Conservation (phyloP, 805 yeast species). For the Candida endomychidarum region DNA sequence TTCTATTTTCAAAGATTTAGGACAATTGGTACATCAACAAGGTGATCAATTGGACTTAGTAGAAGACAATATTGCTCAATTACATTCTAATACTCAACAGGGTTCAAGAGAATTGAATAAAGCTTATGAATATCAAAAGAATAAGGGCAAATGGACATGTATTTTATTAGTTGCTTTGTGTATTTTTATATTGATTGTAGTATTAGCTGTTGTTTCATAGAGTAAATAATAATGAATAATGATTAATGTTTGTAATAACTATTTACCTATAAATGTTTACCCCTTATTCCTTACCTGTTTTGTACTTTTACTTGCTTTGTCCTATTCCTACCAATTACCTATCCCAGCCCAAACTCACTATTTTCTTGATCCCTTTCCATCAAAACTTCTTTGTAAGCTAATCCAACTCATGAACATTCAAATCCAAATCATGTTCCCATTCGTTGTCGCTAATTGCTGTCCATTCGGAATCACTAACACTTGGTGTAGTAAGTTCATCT, state of each 20-base stretch:
- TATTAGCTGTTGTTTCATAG: conserved; percentile 47
- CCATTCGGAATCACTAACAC: conserved; percentile 11
- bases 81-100: conserved; percentile 62
- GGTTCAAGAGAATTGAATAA: conserved; percentile 69
- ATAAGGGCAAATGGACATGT: conserved; percentile 73
- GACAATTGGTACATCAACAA: conserved; percentile 76
- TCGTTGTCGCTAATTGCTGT: conserved; percentile 1
- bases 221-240: not conserved
- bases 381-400: not conserved
- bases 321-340: not conserved
- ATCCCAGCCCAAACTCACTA: too few species aligned
- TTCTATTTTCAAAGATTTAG: conserved; percentile 78
- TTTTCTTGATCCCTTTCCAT: too few species aligned
- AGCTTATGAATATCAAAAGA: conserved; percentile 74
- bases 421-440: conserved; percentile 12
- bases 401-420: conserved; percentile 12
- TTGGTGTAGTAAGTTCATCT: conserved; percentile 9
- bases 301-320: too few species aligned
- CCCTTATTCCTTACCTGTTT: too few species aligned
- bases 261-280: too few species aligned
- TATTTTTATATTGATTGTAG: conserved; percentile 56
- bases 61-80: conserved; percentile 70
- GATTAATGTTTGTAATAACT: not conserved
- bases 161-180: conserved; percentile 58
- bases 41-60: conserved; percentile 82